A percentile compares a stretch with the other conserved stretches of the same genome.
These are phyloP conservation scores for Thermothelomyces thermophilus DNA, from an alignment of 2,329 filamentous ascomycete species.

Conservation along the genomic window DNA sequence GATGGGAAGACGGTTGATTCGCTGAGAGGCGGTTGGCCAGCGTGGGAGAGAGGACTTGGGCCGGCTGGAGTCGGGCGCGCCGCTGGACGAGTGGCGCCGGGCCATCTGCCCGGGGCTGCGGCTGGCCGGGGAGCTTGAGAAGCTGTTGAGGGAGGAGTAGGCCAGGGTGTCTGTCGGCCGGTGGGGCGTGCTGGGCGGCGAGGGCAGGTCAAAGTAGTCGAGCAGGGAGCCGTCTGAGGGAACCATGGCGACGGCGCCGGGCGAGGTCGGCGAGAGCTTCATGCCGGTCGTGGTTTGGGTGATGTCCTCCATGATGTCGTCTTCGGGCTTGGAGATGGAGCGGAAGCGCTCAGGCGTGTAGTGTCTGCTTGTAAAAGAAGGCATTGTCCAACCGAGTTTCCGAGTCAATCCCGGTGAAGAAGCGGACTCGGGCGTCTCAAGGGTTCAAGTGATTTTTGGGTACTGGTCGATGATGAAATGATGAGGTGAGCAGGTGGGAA, in stretches of 20 bases:
- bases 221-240: slow-evolving; percentile 16
- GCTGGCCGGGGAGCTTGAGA: slow-evolving; percentile 4
- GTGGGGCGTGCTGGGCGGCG: slow-evolving; percentile 18
- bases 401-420: neutral
- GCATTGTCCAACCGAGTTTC: slow-evolving; percentile 6
- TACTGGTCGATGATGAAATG: neutral
- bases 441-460: neutral
- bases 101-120: neutral
- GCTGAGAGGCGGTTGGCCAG: slow-evolving; percentile 13
- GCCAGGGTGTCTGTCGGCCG: slow-evolving; percentile 7
- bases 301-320: slow-evolving; percentile 15
- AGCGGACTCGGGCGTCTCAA: no score
- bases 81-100: neutral
- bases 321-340: neutral
- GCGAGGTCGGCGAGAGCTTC: neutral
- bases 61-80: neutral
- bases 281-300: neutral
- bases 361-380: slow-evolving; percentile 12
- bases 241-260: slow-evolving; percentile 3
- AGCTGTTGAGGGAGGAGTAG: slow-evolving; percentile 13
- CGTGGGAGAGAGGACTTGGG: neutral
- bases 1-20: slow-evolving; percentile 9
- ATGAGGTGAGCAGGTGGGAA: no score
- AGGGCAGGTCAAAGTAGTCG: slow-evolving; percentile 20
- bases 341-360: slow-evolving; percentile 9